These are phyloP conservation scores for Brassica cretica DNA, from an alignment of 345 rosid species.

Conservation along the genomic window DNA sequence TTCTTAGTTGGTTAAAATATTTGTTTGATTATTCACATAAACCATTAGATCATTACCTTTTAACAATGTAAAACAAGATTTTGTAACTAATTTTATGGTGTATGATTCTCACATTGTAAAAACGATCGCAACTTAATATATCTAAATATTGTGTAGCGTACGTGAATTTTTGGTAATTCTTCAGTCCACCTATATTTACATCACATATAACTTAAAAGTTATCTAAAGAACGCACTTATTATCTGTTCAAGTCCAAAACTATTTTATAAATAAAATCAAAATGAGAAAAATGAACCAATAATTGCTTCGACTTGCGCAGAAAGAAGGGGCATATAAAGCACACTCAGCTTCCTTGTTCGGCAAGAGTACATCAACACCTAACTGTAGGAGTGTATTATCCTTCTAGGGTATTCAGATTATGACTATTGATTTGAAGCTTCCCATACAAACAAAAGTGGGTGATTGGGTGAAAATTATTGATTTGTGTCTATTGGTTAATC, in stretches of 20 bases:
- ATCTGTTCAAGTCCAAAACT: neutral
- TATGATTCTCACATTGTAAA: neutral
- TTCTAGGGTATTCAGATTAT: constrained; percentile 27
- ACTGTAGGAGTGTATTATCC: constrained; percentile 40
- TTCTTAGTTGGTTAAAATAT: neutral
- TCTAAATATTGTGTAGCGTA: neutral
- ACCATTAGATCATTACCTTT: neutral
- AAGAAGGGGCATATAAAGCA: constrained; percentile 17
- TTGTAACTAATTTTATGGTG: neutral
- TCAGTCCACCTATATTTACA: neutral
- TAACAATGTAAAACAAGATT: neutral
- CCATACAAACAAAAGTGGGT: neutral
- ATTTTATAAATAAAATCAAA: neutral
- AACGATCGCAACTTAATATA: neutral
- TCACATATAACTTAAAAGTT: neutral
- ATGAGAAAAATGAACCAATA: constrained; percentile 7
- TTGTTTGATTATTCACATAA: neutral
- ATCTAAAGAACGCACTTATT: neutral
- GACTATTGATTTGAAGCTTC: constrained; percentile 43
- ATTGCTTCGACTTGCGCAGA: constrained; percentile 16
- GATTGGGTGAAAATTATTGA: neutral
- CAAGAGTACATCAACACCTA: constrained; percentile 39
- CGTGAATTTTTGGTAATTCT: neutral
- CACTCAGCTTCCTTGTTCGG: constrained; percentile 38
- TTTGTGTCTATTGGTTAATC: constrained; percentile 14